Conservation (phyloP, 1,284 basidiomycete genomes). For the Termitomyces sp. region DNA sequence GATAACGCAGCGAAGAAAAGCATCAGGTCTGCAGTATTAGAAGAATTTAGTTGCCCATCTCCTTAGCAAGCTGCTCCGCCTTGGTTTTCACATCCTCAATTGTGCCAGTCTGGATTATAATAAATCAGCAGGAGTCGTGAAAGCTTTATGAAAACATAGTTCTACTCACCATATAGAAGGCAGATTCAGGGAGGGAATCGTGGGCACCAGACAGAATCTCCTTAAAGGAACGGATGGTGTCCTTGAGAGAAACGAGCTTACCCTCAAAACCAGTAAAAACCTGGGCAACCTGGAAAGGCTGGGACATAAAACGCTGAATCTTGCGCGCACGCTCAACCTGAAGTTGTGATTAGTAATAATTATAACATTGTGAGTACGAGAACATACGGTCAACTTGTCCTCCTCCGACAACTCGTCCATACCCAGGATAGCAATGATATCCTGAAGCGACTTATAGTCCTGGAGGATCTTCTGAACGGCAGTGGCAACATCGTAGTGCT, state of each 20-base stretch:
- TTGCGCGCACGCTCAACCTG: conserved; percentile 86
- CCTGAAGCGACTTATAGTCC: conserved; percentile 99
- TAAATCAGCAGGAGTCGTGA: not conserved
- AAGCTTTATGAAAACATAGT: not conserved
- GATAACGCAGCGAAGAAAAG: conserved; percentile 6
- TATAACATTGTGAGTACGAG: not conserved
- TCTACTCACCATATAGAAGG: conserved; percentile 79
- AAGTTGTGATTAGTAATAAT: conserved; percentile 4
- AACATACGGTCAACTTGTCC: conserved; percentile 92
- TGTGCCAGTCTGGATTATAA: conserved; percentile 56
- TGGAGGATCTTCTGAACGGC: conserved; percentile 98
- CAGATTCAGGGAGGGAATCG: conserved; percentile 88
- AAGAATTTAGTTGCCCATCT: conserved; percentile 62
- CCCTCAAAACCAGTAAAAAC: conserved; percentile 99
- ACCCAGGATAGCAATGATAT: conserved; percentile 95
- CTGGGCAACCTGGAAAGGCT: conserved; percentile 99
- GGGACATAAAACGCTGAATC: conserved; percentile 98
- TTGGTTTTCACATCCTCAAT: conserved; percentile 95
- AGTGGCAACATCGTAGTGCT: conserved; percentile 95
- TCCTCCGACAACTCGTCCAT: conserved; percentile 99
- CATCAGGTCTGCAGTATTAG: conserved; percentile 8
- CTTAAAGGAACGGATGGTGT: conserved; percentile 91
- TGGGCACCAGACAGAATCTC: conserved; percentile 90
- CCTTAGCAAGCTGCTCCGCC: conserved; percentile 94
- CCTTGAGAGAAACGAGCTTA: conserved; percentile 90